Evolutionary conservation across 2,329 filamentous ascomycete species (phyloP).

Genomic region (Didymella segeticola): DNA sequence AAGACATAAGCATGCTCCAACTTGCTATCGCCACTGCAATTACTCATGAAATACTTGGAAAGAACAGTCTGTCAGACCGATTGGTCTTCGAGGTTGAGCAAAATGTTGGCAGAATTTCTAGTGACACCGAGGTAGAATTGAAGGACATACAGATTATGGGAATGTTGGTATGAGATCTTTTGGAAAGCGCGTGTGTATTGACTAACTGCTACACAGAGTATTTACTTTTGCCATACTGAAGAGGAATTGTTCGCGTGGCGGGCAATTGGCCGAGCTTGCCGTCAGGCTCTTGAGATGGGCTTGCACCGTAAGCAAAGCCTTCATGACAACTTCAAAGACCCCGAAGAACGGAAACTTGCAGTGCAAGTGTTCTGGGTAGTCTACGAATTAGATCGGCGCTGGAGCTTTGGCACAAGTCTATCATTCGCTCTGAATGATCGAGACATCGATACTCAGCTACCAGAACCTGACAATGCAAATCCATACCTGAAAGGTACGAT

Average conservation of each 20-base stretch:
- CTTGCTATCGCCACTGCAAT: constrained; percentile 27
- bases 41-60: constrained; percentile 24
- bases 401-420: constrained; percentile 31
- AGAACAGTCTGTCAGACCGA: constrained; percentile 19
- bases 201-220: constrained; percentile 9
- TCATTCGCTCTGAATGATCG: constrained; percentile 29
- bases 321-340: constrained; percentile 24
- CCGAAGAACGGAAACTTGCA: constrained; percentile 19
- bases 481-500: constrained; percentile 30
- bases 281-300: constrained; percentile 30
- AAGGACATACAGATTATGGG: constrained; percentile 32
- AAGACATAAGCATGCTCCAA: constrained; percentile 25
- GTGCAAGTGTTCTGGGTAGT: constrained; percentile 30
- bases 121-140: constrained; percentile 19
- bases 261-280: constrained; percentile 26
- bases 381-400: constrained; percentile 29
- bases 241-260: constrained; percentile 31
- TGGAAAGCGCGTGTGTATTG: no score
- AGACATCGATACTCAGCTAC: constrained; percentile 29
- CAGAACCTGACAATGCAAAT: constrained; percentile 23
- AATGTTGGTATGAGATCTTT: constrained; percentile 17
- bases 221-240: constrained; percentile 29
- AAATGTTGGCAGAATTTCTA: constrained; percentile 22
- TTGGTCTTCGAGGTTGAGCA: constrained; percentile 24
- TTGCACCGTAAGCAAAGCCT: constrained; percentile 29